Evolutionary conservation across 768 basidiomycete genomes (phyloP), one percentile per base, ranked within the genome.

Genomic region (Mycena maculata): DNA sequence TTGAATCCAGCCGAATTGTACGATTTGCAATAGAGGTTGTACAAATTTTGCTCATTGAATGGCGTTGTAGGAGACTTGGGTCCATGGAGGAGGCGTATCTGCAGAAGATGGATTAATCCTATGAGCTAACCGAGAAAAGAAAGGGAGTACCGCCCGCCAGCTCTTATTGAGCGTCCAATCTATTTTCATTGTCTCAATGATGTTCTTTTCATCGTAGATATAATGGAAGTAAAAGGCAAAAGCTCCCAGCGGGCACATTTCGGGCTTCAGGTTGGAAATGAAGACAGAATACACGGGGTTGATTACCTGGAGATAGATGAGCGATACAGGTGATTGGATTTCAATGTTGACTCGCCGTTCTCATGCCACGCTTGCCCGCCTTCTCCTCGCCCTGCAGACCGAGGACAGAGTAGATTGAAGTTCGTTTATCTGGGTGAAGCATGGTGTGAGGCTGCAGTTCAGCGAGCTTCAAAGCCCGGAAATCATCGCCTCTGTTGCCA

Each of bases 401-500:
- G 2, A 79, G 70, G 13, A 78, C 67, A 13, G 68, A 54, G 15
- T 10, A 63, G 10, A 78, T 68, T 0, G 58, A n/a, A 0, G 73
- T 75, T n/a, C 69, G 57, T 8, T 66, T 39, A 41, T 75, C 73
- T 6, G 76, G 75, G 45, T 78, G 77, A 2, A 69, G 58, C 28
- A 75, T 66, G 0, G 44, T 68, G 44, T 72, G 73, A 3, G 77
- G 76, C 63, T 77, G 77, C 18, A 78, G 63, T 48, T 78, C 76
- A 2, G 54, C 59, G 1, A 79, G 70, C 48, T 64, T 68, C 5
- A 78, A 66, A 1, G 73, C 69, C 6, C 73, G 71, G 30, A 79
- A 65, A 49, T 78, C 77, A 47, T 79, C 76, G 16, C 78, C 77
- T 10, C 75, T 73, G 53, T 78, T 79, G 5, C 78, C 77, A n/a